Percentiles rank a stretch among this genome's conserved stretches.
phyloP scores from a whole-genome alignment of 169 alveolate genomes.

The Eimeria sp. region DNA sequence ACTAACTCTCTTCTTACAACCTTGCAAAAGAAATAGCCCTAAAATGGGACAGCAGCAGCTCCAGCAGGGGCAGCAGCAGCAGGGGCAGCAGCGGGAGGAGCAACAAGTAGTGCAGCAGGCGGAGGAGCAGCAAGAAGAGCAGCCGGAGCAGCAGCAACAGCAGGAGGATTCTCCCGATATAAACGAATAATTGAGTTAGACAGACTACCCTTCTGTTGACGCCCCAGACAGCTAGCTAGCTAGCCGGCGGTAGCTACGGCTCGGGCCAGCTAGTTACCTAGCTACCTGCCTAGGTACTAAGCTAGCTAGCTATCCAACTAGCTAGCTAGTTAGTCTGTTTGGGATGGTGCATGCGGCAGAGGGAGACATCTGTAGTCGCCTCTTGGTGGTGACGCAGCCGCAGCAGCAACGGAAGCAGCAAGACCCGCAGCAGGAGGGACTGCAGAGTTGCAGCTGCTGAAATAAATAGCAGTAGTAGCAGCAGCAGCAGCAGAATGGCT shows the following conservation, averaged over 20 bases:
- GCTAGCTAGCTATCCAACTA: too few species aligned
- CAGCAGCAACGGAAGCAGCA: background rate
- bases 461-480: too few species aligned
- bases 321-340: too few species aligned
- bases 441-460: background rate
- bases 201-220: background rate
- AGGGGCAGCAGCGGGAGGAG: background rate
- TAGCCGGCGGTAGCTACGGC: background rate
- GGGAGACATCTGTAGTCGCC: too few species aligned
- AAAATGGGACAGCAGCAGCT: background rate
- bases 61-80: background rate
- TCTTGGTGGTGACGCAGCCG: too few species aligned
- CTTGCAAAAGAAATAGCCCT: background rate
- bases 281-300: background rate
- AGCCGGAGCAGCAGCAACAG: background rate
- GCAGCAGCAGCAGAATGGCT: too few species aligned
- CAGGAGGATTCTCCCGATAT: background rate
- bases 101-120: background rate
- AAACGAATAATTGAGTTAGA: background rate
- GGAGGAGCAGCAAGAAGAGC: background rate
- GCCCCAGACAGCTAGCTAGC: background rate
- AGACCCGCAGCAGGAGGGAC: background rate
- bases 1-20: constrained; percentile 20
- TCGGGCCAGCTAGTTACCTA: too few species aligned
- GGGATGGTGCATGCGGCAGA: too few species aligned